Conservation (phyloP, 495 filamentous ascomycete genomes). For the Entonaema liquescens region DNA sequence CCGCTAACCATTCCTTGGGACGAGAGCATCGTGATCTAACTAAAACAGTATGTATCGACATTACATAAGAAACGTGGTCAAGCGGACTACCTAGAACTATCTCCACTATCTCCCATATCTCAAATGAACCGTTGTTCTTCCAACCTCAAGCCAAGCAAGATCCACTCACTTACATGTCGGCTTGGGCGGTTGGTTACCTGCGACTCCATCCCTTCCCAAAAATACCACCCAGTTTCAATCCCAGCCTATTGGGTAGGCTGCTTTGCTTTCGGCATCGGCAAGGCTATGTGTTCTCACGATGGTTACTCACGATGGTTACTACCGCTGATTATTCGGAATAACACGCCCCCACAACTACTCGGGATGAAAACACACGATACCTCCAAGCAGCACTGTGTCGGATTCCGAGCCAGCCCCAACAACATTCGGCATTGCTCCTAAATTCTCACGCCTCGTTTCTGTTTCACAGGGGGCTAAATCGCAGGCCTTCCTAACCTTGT, state of each 20-base stretch:
- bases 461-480: neutral
- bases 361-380: slow-evolving; percentile 25
- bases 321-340: slow-evolving; percentile 11
- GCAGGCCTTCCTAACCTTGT: slow-evolving; percentile 13
- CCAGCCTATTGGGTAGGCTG: slow-evolving; percentile 16
- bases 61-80: slow-evolving; percentile 6
- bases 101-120: slow-evolving; percentile 23
- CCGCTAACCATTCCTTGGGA: neutral
- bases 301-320: slow-evolving; percentile 27
- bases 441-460: slow-evolving; percentile 8
- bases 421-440: slow-evolving; percentile 5
- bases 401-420: slow-evolving; percentile 13
- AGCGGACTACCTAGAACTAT: slow-evolving; percentile 12
- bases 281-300: slow-evolving; percentile 32
- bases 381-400: slow-evolving; percentile 10
- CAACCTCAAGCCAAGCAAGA: slow-evolving; percentile 6
- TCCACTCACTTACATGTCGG: slow-evolving; percentile 24
- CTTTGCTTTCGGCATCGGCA: slow-evolving; percentile 12
- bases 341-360: slow-evolving; percentile 17
- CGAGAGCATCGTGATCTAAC: slow-evolving; percentile 1
- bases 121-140: slow-evolving; percentile 12
- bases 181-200: slow-evolving; percentile 1
- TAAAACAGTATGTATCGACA: slow-evolving; percentile 6
- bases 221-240: slow-evolving; percentile 18
- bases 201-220: slow-evolving; percentile 22